Evolutionary conservation across 805 yeast species (phyloP).

Genomic region (Clavispora fructus): DNA sequence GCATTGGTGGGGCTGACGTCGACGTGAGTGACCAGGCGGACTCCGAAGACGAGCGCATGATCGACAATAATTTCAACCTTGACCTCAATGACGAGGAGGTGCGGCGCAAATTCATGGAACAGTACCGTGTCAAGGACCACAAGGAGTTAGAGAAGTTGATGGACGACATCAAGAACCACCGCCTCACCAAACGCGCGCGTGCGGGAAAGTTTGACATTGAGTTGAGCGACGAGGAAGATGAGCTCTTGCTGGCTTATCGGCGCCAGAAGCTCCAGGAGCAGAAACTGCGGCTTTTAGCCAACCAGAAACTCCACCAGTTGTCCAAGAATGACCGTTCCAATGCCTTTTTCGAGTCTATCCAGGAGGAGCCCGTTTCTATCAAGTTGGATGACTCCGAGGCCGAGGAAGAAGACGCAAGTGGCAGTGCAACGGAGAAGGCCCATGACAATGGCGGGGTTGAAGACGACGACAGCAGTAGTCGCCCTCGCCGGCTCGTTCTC

Average conservation of each 20-base stretch:
- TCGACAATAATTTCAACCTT: conserved; percentile 61
- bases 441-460: conserved; percentile 12
- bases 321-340: conserved; percentile 51
- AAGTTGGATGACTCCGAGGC: conserved; percentile 21
- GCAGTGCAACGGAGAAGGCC: conserved; percentile 2
- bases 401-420: conserved; percentile 15
- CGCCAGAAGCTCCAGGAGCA: conserved; percentile 41
- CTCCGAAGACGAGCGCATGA: conserved; percentile 73
- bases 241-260: conserved; percentile 44
- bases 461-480: conserved; percentile 9
- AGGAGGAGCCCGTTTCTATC: conserved; percentile 39
- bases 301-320: conserved; percentile 38
- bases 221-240: conserved; percentile 73
- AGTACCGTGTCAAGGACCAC: conserved; percentile 58
- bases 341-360: conserved; percentile 64
- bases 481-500: conserved; percentile 32
- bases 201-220: conserved; percentile 55
- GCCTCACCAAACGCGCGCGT: conserved; percentile 53
- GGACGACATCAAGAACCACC: conserved; percentile 69
- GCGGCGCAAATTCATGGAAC: conserved; percentile 52
- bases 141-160: conserved; percentile 60
- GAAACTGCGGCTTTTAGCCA: conserved; percentile 43
- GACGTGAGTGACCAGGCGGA: conserved; percentile 54
- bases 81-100: conserved; percentile 55
- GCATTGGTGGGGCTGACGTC: conserved; percentile 71